A percentile compares a stretch with the other conserved stretches of the same genome.
These are phyloP conservation scores for Brassica rapa DNA, from an alignment of 345 rosid genomes.

Conservation along the genomic window DNA sequence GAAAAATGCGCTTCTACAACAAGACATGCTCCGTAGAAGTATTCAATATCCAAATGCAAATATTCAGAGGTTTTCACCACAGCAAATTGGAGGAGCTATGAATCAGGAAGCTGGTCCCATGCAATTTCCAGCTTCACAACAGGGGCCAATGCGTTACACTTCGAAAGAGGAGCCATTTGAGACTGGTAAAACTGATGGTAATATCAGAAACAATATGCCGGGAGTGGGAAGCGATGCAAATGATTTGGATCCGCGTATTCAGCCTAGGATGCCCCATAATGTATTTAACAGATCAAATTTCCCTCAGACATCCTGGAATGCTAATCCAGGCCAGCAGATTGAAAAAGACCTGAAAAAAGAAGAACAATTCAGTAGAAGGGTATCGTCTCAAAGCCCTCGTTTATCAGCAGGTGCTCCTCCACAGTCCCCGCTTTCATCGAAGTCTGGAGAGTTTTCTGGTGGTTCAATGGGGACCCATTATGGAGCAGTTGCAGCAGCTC, in stretches of 20 bases:
- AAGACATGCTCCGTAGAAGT: conserved; percentile 59
- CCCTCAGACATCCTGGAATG: conserved; percentile 68
- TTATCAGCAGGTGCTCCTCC: conserved; percentile 74
- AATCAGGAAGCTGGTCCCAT: conserved; percentile 66
- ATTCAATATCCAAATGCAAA: conserved; percentile 58
- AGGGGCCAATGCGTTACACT: conserved; percentile 56
- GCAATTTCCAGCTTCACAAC: conserved; percentile 58
- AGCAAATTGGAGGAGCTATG: conserved; percentile 65
- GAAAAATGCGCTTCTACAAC: conserved; percentile 63
- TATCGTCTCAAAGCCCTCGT: conserved; percentile 83
- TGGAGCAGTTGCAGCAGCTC: conserved; percentile 70
- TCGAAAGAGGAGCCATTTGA: conserved; percentile 83
- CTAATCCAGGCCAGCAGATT: conserved; percentile 59
- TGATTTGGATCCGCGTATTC: conserved; percentile 64
- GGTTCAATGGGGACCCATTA: conserved; percentile 81
- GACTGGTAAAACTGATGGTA: conserved; percentile 59
- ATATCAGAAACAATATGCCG: conserved; percentile 56
- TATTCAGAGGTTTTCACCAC: conserved; percentile 68
- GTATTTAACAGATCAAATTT: conserved; percentile 55
- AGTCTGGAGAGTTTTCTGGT: conserved; percentile 94
- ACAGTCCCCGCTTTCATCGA: conserved; percentile 92
- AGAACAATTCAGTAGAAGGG: conserved; percentile 73
- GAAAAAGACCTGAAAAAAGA: conserved; percentile 73
- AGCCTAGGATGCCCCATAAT: conserved; percentile 61
- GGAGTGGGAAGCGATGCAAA: conserved; percentile 57